Evolutionary conservation across 495 filamentous ascomycete species (phyloP).

Genomic region (Bombardia bombarda): DNA sequence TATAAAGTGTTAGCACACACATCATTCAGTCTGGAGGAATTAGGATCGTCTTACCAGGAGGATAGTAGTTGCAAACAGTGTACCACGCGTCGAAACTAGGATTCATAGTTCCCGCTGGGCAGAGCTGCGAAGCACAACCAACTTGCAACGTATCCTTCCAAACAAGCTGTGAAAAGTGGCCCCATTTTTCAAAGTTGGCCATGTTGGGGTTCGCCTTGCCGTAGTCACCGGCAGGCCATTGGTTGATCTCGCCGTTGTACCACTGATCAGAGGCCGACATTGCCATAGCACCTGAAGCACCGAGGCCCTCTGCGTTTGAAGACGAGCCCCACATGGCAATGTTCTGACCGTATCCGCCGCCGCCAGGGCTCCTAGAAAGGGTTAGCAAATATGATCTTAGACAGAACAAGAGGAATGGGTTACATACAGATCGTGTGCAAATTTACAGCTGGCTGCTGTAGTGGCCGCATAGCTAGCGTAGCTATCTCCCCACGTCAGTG

Average conservation of each 20-base stretch:
- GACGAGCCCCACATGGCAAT: slow-evolving; percentile 46
- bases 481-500: slow-evolving; percentile 53
- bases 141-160: slow-evolving; percentile 67
- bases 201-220: slow-evolving; percentile 42
- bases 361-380: slow-evolving; percentile 35
- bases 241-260: slow-evolving; percentile 70
- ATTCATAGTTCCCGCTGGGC: slow-evolving; percentile 38
- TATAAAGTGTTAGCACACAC: slow-evolving; percentile 26
- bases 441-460: slow-evolving; percentile 51
- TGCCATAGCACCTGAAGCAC: slow-evolving; percentile 41
- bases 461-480: slow-evolving; percentile 53
- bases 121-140: slow-evolving; percentile 62
- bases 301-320: slow-evolving; percentile 17
- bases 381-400: slow-evolving; percentile 4
- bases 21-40: neutral
- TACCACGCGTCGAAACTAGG: slow-evolving; percentile 35
- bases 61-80: slow-evolving; percentile 86
- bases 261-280: slow-evolving; percentile 65
- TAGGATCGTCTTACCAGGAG: slow-evolving; percentile 47
- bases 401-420: neutral
- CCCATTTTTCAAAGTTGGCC: slow-evolving; percentile 59
- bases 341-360: slow-evolving; percentile 78
- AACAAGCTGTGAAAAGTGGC: slow-evolving; percentile 86
- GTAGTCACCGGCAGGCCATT: slow-evolving; percentile 30
- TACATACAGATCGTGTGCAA: slow-evolving; percentile 70